These are phyloP conservation scores for Arabidopsis arenosa DNA, from an alignment of 345 rosid species.

Conservation along the genomic window DNA sequence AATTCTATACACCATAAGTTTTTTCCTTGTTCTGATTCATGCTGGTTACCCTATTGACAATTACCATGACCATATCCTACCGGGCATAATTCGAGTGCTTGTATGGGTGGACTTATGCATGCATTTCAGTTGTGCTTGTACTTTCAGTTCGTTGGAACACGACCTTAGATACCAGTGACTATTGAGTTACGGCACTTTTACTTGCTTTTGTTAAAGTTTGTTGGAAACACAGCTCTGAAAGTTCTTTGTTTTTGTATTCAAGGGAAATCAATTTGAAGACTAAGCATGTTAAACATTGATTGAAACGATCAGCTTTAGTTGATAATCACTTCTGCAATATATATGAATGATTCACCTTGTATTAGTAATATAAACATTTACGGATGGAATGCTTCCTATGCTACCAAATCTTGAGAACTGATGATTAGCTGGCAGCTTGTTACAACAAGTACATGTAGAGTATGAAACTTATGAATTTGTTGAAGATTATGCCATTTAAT, in stretches of 20 bases:
- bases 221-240: slow-evolving; percentile 25
- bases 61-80: not conserved
- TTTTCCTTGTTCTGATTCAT: slow-evolving; percentile 2
- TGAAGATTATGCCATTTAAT: slow-evolving; percentile 11
- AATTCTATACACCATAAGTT: not conserved
- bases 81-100: not conserved
- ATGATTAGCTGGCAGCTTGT: slow-evolving; percentile 1
- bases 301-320: slow-evolving; percentile 10
- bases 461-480: slow-evolving; percentile 17
- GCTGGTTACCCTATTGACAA: slow-evolving; percentile 1
- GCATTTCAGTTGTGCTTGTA: slow-evolving; percentile 27
- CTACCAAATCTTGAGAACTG: slow-evolving; percentile 6
- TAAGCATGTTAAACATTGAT: slow-evolving; percentile 9
- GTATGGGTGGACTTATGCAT: slow-evolving; percentile 26
- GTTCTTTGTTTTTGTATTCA: not conserved
- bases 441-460: not conserved
- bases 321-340: not conserved
- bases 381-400: not conserved
- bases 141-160: slow-evolving; percentile 18
- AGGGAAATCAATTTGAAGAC: slow-evolving; percentile 1
- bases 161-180: slow-evolving; percentile 11
- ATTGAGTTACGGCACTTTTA: slow-evolving; percentile 8
- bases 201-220: slow-evolving; percentile 23
- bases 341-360: slow-evolving; percentile 23
- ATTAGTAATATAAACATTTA: not conserved